Percentiles rank a stretch among this genome's conserved stretches.
These are phyloP conservation scores for Trichoderma breve DNA, from an alignment of 2,329 filamentous ascomycete species.

Conservation along the genomic window DNA sequence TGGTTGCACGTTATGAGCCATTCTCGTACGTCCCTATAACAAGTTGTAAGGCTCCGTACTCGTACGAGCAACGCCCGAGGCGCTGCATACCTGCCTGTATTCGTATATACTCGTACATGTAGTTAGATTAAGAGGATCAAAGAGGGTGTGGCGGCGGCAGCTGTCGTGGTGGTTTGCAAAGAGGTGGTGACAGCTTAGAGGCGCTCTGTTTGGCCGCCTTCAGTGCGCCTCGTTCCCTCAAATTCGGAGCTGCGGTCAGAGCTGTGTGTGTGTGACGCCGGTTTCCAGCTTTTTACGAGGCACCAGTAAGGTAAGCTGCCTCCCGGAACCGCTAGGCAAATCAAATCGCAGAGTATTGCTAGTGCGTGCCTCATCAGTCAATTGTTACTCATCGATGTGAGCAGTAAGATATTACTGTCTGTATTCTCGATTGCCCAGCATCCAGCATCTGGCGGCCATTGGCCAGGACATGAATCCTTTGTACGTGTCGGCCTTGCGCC, in stretches of 20 bases:
- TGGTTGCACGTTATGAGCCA: not conserved
- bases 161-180: not conserved
- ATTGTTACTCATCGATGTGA: not conserved
- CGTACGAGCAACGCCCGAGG: not conserved
- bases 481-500: not conserved
- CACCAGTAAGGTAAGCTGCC: not conserved
- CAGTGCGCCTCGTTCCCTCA: not conserved
- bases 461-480: not conserved
- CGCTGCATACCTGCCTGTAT: not conserved
- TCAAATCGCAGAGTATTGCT: not conserved
- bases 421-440: not conserved
- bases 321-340: not conserved
- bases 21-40: not conserved
- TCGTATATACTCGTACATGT: not conserved
- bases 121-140: not conserved
- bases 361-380: not conserved
- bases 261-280: not conserved
- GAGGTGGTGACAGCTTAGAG: not conserved
- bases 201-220: slow-evolving; percentile 1
- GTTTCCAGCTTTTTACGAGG: slow-evolving; percentile 6
- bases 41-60: not conserved
- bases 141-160: not conserved
- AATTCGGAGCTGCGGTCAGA: not conserved
- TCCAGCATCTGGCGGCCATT: not conserved
- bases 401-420: not conserved